Conservation (phyloP, 1,284 basidiomycete species). For the Apiotrichum veenhuisii region DNA sequence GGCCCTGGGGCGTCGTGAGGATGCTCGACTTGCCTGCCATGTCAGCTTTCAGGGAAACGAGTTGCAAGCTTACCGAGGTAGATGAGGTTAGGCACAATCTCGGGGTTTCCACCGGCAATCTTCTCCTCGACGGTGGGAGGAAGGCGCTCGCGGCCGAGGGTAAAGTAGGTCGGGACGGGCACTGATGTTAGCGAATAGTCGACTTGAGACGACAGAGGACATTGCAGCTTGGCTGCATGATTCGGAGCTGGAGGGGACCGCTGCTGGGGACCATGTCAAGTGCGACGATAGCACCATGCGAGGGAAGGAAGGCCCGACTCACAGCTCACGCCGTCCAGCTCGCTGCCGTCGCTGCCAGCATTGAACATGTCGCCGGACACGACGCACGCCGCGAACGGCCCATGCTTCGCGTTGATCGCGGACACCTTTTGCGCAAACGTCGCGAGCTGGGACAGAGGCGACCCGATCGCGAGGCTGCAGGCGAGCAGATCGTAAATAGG, state of each 20-base stretch:
- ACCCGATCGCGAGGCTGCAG: constrained; percentile 76
- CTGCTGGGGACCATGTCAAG: too few species aligned
- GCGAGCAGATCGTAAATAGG: neutral
- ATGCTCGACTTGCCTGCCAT: constrained; percentile 72
- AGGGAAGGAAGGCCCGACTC: constrained; percentile 10
- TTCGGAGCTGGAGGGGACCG: too few species aligned
- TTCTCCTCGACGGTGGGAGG: constrained; percentile 68
- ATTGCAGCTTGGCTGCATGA: too few species aligned
- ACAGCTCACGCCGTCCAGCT: constrained; percentile 48
- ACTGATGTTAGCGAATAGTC: constrained; percentile 52
- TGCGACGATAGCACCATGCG: too few species aligned
- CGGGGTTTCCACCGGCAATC: constrained; percentile 65
- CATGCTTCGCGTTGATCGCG: constrained; percentile 85
- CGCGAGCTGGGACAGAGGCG: constrained; percentile 70
- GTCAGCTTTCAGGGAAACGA: neutral
- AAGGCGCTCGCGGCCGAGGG: constrained; percentile 72
- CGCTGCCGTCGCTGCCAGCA: constrained; percentile 53
- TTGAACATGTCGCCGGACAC: constrained; percentile 90
- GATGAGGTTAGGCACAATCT: constrained; percentile 75
- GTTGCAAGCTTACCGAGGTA: constrained; percentile 61
- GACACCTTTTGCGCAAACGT: constrained; percentile 76
- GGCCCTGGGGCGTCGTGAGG: constrained; percentile 73
- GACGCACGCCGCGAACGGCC: constrained; percentile 84
- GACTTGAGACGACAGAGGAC: too few species aligned
- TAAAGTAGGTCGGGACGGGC: constrained; percentile 87